phyloP scores from a whole-genome alignment of 345 rosid genomes.

The Pugionium cornutum region DNA sequence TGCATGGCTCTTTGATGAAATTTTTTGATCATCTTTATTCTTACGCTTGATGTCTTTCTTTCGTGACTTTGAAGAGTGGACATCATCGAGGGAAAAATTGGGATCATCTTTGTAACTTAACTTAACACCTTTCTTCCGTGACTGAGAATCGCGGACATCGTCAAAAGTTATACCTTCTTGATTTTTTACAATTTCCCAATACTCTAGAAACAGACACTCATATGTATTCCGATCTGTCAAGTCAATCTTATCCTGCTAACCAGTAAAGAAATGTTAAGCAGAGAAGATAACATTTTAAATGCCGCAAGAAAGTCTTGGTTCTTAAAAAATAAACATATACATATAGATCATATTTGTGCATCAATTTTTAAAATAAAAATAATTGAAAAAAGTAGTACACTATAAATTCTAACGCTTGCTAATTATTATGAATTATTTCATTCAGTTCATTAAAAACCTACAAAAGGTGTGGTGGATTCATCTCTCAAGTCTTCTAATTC shows the following conservation, averaged over 20 bases:
- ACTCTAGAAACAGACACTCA: constrained; percentile 52
- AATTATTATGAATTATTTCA: neutral
- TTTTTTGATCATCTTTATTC: constrained; percentile 20
- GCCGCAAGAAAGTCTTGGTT: neutral
- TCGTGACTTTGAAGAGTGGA: constrained; percentile 37
- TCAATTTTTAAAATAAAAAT: too few relatives aligned
- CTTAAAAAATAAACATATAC: neutral
- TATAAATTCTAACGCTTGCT: neutral
- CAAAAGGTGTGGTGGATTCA: neutral
- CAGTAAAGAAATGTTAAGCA: constrained; percentile 14
- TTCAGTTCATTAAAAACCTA: neutral
- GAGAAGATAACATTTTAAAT: neutral
- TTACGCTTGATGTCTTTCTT: constrained; percentile 23
- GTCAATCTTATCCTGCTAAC: constrained; percentile 37
- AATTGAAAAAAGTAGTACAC: neutral
- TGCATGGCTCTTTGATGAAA: constrained; percentile 30
- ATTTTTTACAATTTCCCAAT: constrained; percentile 48
- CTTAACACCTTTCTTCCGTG: constrained; percentile 19
- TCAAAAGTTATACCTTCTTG: constrained; percentile 45
- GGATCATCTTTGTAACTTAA: constrained; percentile 18
- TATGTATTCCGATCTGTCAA: constrained; percentile 42
- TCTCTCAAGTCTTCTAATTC: neutral
- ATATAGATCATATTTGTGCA: neutral
- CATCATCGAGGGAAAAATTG: constrained; percentile 35
- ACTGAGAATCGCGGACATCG: constrained; percentile 41